A percentile compares a stretch with the other conserved stretches of the same genome.
These are phyloP conservation scores for Phytophthora constricta DNA, from an alignment of 352 stramenopile species.

Conservation along the genomic window DNA sequence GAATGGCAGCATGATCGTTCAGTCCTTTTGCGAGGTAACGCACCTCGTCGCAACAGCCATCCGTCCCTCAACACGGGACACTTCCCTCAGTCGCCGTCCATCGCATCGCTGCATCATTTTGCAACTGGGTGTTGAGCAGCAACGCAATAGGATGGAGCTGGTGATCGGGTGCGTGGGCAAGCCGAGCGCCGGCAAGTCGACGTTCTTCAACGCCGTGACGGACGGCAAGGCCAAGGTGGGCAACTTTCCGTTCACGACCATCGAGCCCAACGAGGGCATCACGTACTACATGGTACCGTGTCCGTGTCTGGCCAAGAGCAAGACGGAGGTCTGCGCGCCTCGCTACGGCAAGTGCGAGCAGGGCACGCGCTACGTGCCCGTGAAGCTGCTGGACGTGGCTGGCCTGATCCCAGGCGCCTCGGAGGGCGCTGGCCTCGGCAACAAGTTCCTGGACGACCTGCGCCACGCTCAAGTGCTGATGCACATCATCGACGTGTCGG, in stretches of 20 bases:
- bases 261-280: conserved; percentile 90
- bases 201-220: conserved; percentile 92
- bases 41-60: no score
- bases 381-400: conserved; percentile 87
- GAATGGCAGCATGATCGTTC: no score
- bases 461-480: conserved; percentile 89
- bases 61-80: no score
- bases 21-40: no score
- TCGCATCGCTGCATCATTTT: conserved; percentile 1
- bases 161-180: conserved; percentile 91
- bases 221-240: conserved; percentile 88
- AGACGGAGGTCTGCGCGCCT: conserved; percentile 67
- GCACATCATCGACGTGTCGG: conserved; percentile 92
- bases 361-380: conserved; percentile 77
- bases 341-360: conserved; percentile 82
- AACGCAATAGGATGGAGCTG: conserved; percentile 90
- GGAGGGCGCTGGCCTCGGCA: conserved; percentile 95
- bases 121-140: no score
- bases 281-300: conserved; percentile 90
- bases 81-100: background rate
- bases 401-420: conserved; percentile 85
- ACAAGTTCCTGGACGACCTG: conserved; percentile 97
- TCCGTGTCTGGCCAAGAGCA: conserved; percentile 72
- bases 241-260: conserved; percentile 92
- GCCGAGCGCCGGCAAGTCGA: conserved; percentile 89